phyloP scores from a whole-genome alignment of 805 yeast genomes.

The Priceomyces melissophilus region DNA sequence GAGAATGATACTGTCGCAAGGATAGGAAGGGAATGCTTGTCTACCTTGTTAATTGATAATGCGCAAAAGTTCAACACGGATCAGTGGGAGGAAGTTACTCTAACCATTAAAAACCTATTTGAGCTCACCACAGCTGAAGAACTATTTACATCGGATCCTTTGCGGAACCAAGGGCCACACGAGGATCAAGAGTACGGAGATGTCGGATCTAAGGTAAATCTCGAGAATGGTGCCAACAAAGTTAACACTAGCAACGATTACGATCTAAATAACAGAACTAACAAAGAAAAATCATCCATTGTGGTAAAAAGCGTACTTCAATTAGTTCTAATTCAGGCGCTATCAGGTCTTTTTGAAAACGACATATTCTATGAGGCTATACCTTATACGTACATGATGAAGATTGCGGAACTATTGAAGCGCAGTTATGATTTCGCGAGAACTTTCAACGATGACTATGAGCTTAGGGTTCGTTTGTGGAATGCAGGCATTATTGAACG shows the following conservation, averaged over 20 bases:
- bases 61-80: slow-evolving; percentile 53
- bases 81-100: slow-evolving; percentile 75
- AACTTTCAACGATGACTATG: slow-evolving; percentile 83
- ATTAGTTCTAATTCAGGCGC: slow-evolving; percentile 79
- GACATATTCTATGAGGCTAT: slow-evolving; percentile 65
- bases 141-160: slow-evolving; percentile 62
- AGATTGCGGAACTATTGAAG: slow-evolving; percentile 57
- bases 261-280: slow-evolving; percentile 38
- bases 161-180: slow-evolving; percentile 15
- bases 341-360: slow-evolving; percentile 73
- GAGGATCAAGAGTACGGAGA: slow-evolving; percentile 33
- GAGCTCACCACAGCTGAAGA: slow-evolving; percentile 83
- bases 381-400: slow-evolving; percentile 62
- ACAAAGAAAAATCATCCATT: slow-evolving; percentile 64
- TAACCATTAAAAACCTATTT: slow-evolving; percentile 66
- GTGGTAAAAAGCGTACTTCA: slow-evolving; percentile 93
- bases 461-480: slow-evolving; percentile 82
- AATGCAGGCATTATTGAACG: slow-evolving; percentile 90
- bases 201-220: slow-evolving; percentile 13
- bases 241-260: slow-evolving; percentile 20
- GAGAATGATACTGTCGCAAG: slow-evolving; percentile 95
- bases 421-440: slow-evolving; percentile 79
- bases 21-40: slow-evolving; percentile 87
- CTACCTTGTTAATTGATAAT: slow-evolving; percentile 75
- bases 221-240: slow-evolving; percentile 8